A percentile compares a stretch with the other conserved stretches of the same genome.
phyloP scores from a whole-genome alignment of 176 grass and related monocot species.

The Carex cristatella region DNA sequence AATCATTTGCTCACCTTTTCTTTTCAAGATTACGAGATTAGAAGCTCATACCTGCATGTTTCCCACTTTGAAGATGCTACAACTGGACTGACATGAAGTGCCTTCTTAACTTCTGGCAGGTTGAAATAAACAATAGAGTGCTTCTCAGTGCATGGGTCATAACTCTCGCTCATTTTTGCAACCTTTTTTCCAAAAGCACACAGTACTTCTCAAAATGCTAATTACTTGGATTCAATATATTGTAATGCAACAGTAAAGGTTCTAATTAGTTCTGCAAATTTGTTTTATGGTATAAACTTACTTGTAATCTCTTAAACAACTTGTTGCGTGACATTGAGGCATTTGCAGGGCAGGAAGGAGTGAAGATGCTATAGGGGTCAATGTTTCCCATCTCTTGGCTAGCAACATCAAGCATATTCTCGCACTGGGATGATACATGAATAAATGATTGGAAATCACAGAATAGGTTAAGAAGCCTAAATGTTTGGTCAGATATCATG shows the following conservation, averaged over 20 bases:
- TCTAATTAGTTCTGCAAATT: slow-evolving; percentile 1
- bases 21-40: neutral
- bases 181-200: slow-evolving; percentile 47
- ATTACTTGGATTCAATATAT: neutral
- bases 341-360: slow-evolving; percentile 77
- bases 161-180: slow-evolving; percentile 64
- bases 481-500: slow-evolving; percentile 97
- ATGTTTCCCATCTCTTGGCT: slow-evolving; percentile 78
- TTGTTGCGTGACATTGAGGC: slow-evolving; percentile 70
- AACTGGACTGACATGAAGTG: slow-evolving; percentile 78
- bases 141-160: slow-evolving; percentile 91
- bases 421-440: slow-evolving; percentile 58
- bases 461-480: slow-evolving; percentile 79
- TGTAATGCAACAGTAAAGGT: slow-evolving; percentile 8
- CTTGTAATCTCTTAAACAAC: slow-evolving; percentile 78
- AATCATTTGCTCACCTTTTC: neutral
- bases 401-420: slow-evolving; percentile 77
- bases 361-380: slow-evolving; percentile 97
- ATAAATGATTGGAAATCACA: slow-evolving; percentile 86
- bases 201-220: neutral
- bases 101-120: slow-evolving; percentile 78
- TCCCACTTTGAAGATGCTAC: slow-evolving; percentile 72
- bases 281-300: slow-evolving; percentile 36
- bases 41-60: slow-evolving; percentile 79
- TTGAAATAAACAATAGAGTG: slow-evolving; percentile 97